Evolutionary conservation across 257 asterid species (phyloP).

Genomic region (Mentha longifolia): DNA sequence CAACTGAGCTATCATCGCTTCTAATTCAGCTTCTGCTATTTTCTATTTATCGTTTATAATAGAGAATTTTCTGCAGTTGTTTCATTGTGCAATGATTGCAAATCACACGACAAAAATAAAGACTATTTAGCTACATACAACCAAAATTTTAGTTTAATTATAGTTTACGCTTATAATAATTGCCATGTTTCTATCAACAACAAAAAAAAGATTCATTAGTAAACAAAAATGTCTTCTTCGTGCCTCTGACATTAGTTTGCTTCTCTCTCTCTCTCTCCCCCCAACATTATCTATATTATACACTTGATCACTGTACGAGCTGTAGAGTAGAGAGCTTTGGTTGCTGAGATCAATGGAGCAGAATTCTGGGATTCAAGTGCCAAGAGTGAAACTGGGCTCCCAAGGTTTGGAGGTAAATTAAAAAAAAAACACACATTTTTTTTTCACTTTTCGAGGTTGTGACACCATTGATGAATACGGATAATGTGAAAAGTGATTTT

Average conservation of each 20-base stretch:
- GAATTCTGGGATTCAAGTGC: constrained; percentile 40
- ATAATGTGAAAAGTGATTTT: too few species aligned
- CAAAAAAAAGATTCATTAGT: not conserved
- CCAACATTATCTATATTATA: not conserved
- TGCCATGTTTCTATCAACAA: not conserved
- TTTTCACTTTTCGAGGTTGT: too few species aligned
- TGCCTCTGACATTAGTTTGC: not conserved
- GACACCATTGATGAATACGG: too few species aligned
- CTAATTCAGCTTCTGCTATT: too few species aligned
- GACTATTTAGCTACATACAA: too few species aligned
- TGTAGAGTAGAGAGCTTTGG: not conserved
- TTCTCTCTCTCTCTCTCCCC: not conserved
- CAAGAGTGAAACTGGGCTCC: constrained; percentile 57
- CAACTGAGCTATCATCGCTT: constrained; percentile 58
- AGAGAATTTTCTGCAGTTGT: too few species aligned
- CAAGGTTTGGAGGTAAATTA: constrained; percentile 60
- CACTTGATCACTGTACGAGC: not conserved
- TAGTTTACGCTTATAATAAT: not conserved
- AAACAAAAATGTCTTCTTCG: not conserved
- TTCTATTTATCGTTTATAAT: too few species aligned
- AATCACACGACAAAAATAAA: too few species aligned
- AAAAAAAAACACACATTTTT: not conserved
- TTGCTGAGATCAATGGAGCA: constrained; percentile 32
- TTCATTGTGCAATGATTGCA: too few species aligned
- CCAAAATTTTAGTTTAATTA: too few species aligned